phyloP scores from a whole-genome alignment of 352 stramenopile genomes.

The Pythium aquatile region DNA sequence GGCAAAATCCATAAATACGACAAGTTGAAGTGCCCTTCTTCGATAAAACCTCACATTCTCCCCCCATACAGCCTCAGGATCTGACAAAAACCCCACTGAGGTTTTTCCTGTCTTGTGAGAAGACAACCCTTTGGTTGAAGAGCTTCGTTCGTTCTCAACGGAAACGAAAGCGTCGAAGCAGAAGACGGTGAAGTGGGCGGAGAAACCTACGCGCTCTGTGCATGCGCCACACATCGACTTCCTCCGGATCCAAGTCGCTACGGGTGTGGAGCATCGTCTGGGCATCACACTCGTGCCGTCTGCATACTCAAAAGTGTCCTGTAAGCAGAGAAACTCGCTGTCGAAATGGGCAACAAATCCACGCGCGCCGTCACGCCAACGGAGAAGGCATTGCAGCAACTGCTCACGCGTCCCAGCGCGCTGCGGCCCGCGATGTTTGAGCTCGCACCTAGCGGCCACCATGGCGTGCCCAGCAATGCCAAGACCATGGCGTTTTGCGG shows the following conservation, averaged over 20 bases:
- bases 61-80: constrained; percentile 17
- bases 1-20: constrained; percentile 20
- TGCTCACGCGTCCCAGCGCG: constrained; percentile 38
- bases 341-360: constrained; percentile 69
- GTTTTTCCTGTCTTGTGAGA: background rate
- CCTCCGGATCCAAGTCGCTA: background rate
- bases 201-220: background rate
- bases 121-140: constrained; percentile 17
- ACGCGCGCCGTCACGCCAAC: constrained; percentile 29
- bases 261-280: background rate
- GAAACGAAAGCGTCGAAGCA: background rate
- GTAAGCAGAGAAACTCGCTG: background rate
- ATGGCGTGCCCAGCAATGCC: constrained; percentile 69
- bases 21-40: constrained; percentile 23
- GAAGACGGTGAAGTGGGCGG: constrained; percentile 5
- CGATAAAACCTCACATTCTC: background rate
- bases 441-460: constrained; percentile 50
- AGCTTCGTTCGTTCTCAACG: constrained; percentile 5
- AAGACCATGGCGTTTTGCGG: constrained; percentile 56
- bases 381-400: constrained; percentile 41
- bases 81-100: constrained; percentile 6
- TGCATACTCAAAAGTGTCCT: background rate
- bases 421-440: constrained; percentile 48
- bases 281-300: background rate
- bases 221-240: background rate